Evolutionary conservation across 2,329 filamentous ascomycete species (phyloP), one percentile per base, ranked within the genome.

Genomic region (Penicillium sp.): DNA sequence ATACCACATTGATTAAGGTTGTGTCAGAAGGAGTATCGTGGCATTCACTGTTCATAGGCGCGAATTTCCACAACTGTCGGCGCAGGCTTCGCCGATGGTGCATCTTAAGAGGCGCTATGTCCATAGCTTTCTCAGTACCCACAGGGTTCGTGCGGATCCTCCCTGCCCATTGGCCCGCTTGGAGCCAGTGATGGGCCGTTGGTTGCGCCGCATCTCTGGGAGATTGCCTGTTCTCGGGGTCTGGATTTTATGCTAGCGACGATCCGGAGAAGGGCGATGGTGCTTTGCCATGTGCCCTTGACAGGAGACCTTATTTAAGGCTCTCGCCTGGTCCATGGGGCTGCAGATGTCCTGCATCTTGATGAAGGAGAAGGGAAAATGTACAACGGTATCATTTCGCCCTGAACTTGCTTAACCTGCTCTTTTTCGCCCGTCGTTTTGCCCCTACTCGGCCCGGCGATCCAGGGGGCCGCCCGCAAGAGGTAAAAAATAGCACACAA

Each of bases 161-260:
- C n/a, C 39, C 25, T 47, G 45, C 43, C 58, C 46, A 69, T 68
- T 69, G 64, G 61, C 48, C 51, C 45, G 25, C 39, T 49, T 38
- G 24, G 44, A 46, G 44, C 46, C 48, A 30, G 46, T 45, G 50
- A 53, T 48, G 45, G 42, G 55, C 52, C 53, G 49, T 58, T 61
- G 45, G 47, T 46, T 58, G 46, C 44, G 50, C 49, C 45, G 44
- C 46, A 56, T 55, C 43, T 33, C 41, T 47, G 50, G 49, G 46
- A 54, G 44, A 53, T 50, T 56, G 44, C 44, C 46, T 54, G 42
- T 36, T 41, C 38, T 45, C 44, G 47, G 28, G 46, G 55, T 35
- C 47, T 53, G 50, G 48, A 44, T 50, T 45, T 49, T 16, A 50
- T 54, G 47, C 53, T 46, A 50, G 48, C 31, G 57, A 53, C 50